Evolutionary conservation across 2,329 filamentous ascomycete genomes (phyloP), one percentile per base, ranked within the genome.

Genomic region (Aspergillus sp.): DNA sequence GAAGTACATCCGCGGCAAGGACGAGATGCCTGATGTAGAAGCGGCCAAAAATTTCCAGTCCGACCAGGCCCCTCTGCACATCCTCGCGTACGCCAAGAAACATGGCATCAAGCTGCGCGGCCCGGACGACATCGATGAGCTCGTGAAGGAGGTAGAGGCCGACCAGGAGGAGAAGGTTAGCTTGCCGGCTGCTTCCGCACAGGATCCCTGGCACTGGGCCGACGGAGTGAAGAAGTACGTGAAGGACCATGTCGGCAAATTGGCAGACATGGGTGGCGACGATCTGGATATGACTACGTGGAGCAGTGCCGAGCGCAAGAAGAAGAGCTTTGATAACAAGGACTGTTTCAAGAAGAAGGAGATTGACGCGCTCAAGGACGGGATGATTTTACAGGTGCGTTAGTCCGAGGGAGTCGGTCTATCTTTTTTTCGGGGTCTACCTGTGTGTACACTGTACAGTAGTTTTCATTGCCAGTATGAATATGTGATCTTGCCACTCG

Each of bases 261-360:
- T 60, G 14, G 59, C 53, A 29, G 26, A 29, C 16, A 75, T 80
- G 18, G 78, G 78, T 4, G 78, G 78, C 0, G 78, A 80, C 55
- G 18, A 31, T 0, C 61, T 73, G 3, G 78, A 80, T 57, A 69
- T 78, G 52, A 74, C 76, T 10, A 71, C 73, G 1, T 74, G 68
- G 70, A 61, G 65, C n/a, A 62, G 63, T 20, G 65, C 67, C 1
- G 65, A 77, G 52, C 71, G 78, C 42, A 78, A 76, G 65, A 52
- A 36, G 18, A 49, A 58, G 3, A 62, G 57, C 16, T 80, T 74
- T 45, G 32, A 66, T 5, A 64, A 68, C 1, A 78, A 75, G 60
- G 78, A 81, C 51, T 75, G 76, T 2, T 49, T 81, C 3, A 32
- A 52, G 2, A 71, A 67, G 65, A 62, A 69, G 16, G 67, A 70